phyloP scores from a whole-genome alignment of 768 basidiomycete species.

The Suillus paluster region DNA sequence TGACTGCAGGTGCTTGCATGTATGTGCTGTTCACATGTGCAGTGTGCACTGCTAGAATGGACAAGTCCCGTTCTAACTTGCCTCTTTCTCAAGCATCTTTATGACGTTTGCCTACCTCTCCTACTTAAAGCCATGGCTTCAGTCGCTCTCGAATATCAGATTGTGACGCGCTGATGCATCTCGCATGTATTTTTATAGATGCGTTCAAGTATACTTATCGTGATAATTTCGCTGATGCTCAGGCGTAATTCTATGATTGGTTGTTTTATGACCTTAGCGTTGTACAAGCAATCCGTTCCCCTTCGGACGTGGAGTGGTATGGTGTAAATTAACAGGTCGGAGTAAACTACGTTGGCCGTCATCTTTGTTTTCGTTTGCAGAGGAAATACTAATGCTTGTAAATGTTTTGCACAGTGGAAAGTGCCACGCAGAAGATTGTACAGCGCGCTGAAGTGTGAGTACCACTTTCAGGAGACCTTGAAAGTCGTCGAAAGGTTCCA shows the following conservation, averaged over 20 bases:
- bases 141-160: not conserved
- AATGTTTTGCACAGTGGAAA: not conserved
- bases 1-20: not conserved
- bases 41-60: not conserved
- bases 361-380: not conserved
- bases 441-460: too few relatives aligned
- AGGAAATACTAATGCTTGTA: not conserved
- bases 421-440: too few relatives aligned
- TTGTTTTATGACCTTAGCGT: too few relatives aligned
- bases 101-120: not conserved
- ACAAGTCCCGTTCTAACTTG: not conserved
- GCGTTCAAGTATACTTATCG: constrained; percentile 1
- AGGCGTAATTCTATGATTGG: not conserved
- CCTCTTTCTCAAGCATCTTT: not conserved
- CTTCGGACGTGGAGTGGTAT: not conserved
- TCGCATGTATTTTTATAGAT: not conserved
- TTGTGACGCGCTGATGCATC: not conserved
- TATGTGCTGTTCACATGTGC: not conserved
- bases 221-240: not conserved
- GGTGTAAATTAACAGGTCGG: not conserved
- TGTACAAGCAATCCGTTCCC: not conserved
- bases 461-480: too few relatives aligned
- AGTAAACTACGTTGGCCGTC: not conserved
- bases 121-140: not conserved
- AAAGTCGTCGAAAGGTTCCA: too few relatives aligned